Conservation (phyloP, 805 yeast genomes). For the Candida methanosorbosa region DNA sequence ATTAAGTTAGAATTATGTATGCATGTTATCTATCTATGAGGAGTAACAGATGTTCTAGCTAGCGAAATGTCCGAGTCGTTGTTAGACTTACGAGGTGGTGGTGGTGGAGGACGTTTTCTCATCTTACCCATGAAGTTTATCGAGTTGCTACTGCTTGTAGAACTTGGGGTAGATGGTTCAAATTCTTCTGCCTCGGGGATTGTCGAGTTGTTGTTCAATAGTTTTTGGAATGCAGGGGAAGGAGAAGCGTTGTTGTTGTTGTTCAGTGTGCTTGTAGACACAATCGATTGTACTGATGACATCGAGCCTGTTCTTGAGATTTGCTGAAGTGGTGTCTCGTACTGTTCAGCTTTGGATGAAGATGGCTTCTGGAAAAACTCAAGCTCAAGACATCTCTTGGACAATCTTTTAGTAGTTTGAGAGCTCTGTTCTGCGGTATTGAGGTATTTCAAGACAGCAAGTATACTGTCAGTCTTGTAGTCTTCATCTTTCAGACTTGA, state of each 20-base stretch:
- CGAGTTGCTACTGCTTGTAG: not conserved
- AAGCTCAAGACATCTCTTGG: constrained; percentile 26
- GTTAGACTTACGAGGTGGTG: constrained; percentile 6
- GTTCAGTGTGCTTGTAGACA: too few species aligned
- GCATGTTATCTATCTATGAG: not conserved
- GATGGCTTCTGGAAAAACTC: constrained; percentile 8
- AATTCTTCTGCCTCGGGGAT: not conserved
- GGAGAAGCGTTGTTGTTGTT: too few species aligned
- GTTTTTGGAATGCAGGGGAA: not conserved
- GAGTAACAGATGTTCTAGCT: constrained; percentile 8
- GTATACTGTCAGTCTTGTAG: constrained; percentile 51
- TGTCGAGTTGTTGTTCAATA: not conserved
- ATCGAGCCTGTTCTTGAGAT: not conserved
- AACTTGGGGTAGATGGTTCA: too few species aligned
- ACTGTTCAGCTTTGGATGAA: not conserved
- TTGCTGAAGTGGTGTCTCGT: too few species aligned
- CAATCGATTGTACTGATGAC: not conserved
- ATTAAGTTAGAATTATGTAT: too few species aligned
- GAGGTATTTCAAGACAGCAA: constrained; percentile 41
- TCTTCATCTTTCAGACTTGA: constrained; percentile 49
- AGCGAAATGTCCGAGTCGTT: constrained; percentile 11
- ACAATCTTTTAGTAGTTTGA: constrained; percentile 32
- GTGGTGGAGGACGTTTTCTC: constrained; percentile 8
- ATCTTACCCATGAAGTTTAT: not conserved
- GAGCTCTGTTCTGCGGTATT: constrained; percentile 26